Conservation (phyloP, 2,329 filamentous ascomycete genomes). For the Fusarium sp. region DNA sequence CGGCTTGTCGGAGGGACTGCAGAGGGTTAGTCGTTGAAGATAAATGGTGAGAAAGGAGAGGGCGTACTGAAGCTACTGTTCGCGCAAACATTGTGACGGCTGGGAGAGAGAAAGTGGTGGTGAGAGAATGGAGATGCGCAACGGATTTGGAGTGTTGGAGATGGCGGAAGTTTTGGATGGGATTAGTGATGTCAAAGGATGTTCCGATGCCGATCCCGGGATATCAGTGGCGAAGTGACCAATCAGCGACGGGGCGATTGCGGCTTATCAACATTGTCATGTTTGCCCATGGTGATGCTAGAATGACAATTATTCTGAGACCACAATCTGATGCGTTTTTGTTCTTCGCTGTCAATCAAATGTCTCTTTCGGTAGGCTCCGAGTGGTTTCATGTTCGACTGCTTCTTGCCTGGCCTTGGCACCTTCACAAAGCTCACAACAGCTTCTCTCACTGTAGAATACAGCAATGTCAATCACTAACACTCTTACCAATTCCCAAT, state of each 20-base stretch:
- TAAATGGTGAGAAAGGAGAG: not conserved
- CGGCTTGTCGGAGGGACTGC: constrained; percentile 51
- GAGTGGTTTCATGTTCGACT: not conserved
- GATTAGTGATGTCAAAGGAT: constrained; percentile 43
- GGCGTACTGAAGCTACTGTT: constrained; percentile 41
- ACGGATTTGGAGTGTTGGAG: constrained; percentile 7
- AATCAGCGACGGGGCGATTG: constrained; percentile 36
- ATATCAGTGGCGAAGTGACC: constrained; percentile 30
- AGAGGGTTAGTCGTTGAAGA: constrained; percentile 6
- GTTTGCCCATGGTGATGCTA: not conserved
- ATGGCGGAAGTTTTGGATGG: constrained; percentile 31
- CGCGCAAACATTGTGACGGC: constrained; percentile 40
- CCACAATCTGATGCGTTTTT: not conserved
- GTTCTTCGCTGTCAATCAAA: not conserved
- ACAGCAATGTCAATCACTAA: not conserved
- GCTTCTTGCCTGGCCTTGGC: not conserved
- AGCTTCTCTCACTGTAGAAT: not conserved
- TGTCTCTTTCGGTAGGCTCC: not conserved
- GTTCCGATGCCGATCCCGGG: constrained; percentile 32
- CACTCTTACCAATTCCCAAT: not conserved
- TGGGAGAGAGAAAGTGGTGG: constrained; percentile 24
- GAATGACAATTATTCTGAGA: not conserved
- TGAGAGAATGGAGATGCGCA: constrained; percentile 6
- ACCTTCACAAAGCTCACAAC: not conserved
- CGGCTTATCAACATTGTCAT: not conserved